Base-by-base conservation (phyloP, 2,329 filamentous ascomycete genomes). In the Colletotrichum echinochloae region DNA sequence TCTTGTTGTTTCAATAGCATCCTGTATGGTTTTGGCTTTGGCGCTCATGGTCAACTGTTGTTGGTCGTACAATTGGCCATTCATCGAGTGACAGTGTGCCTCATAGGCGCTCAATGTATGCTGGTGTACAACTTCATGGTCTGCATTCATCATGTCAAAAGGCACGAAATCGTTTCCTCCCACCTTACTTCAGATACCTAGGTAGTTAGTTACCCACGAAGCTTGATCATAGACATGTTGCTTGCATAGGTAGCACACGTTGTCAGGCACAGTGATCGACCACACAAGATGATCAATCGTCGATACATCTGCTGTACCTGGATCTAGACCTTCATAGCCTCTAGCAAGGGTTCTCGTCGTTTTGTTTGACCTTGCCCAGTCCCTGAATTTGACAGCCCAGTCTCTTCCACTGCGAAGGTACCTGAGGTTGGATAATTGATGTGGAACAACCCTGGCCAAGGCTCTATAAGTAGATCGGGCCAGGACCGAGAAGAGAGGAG, bases 1-100 rank as follows among this genome's bases (percentile, higher is more conserved):
- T 49, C 37, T 16, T 62, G 66, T 70, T 44, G 6, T 61, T 51
- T 11, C 11, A 14, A 7, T 49, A 12, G 11, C n/a, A 28, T 48
- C 16, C 12, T 12, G 57, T 11, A 30, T 28, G n/a, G 2, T 18
- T 12, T 33, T 14, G 20, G 18, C 14, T 11, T 1, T 49, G 46
- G 12, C 23, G 23, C 23, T 5, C 46, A 16, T 49, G 23, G 14
- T 26, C 9, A 48, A 5, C 20, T 26, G 26, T 30, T 3, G 26
- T 26, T 51, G 46, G 46, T 26, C 12, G 46, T 26, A 23, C 46
- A 8, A 28, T 5, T 28, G 12, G 23, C 46, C 46, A 28, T 49
- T 26, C 5, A 3, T 52, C 3, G 26, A 30, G 16, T 51, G 48
- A 51, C n/a, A n/a, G n/a, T n/a, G n/a, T n/a, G n/a, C n/a, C n/a